These are phyloP conservation scores for Stagonosporopsis rhizophila DNA, from an alignment of 2,329 filamentous ascomycete genomes.

Conservation along the genomic window DNA sequence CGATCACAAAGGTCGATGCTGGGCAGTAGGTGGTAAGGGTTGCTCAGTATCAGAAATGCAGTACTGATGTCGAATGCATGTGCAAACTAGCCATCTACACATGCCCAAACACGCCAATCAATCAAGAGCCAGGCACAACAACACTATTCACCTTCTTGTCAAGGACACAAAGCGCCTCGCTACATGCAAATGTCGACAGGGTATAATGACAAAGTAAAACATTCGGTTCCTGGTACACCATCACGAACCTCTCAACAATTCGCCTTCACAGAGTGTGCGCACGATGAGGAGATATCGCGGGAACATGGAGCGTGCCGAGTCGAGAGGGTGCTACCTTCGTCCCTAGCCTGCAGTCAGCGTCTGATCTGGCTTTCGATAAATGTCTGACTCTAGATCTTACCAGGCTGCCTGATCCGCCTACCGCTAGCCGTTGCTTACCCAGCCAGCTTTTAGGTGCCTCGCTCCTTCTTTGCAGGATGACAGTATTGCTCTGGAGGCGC, in stretches of 20 bases:
- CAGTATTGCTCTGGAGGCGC: slow-evolving; percentile 81
- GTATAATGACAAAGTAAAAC: slow-evolving; percentile 24
- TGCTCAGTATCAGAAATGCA: not conserved
- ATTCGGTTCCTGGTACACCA: not conserved
- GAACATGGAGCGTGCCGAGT: slow-evolving; percentile 18
- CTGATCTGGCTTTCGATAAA: not conserved
- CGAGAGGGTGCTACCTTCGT: slow-evolving; percentile 31
- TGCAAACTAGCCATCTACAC: slow-evolving; percentile 7
- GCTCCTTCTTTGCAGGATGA: slow-evolving; percentile 75
- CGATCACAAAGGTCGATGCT: not conserved
- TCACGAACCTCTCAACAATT: not conserved
- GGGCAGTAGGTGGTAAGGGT: not conserved
- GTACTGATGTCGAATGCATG: slow-evolving; percentile 4
- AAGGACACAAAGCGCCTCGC: slow-evolving; percentile 14
- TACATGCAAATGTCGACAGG: slow-evolving; percentile 20
- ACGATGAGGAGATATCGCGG: slow-evolving; percentile 14
- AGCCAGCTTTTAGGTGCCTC: slow-evolving; percentile 83
- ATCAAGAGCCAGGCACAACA: not conserved
- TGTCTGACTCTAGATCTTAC: slow-evolving; percentile 17
- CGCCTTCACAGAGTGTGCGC: not conserved
- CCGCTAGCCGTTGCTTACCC: slow-evolving; percentile 74
- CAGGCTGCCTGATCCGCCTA: slow-evolving; percentile 39
- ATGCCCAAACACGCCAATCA: not conserved
- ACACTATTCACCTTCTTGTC: not conserved
- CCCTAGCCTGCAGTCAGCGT: slow-evolving; percentile 10